phyloP scores from a whole-genome alignment of 2,329 filamentous ascomycete species.

The Diaporthe vaccinii region DNA sequence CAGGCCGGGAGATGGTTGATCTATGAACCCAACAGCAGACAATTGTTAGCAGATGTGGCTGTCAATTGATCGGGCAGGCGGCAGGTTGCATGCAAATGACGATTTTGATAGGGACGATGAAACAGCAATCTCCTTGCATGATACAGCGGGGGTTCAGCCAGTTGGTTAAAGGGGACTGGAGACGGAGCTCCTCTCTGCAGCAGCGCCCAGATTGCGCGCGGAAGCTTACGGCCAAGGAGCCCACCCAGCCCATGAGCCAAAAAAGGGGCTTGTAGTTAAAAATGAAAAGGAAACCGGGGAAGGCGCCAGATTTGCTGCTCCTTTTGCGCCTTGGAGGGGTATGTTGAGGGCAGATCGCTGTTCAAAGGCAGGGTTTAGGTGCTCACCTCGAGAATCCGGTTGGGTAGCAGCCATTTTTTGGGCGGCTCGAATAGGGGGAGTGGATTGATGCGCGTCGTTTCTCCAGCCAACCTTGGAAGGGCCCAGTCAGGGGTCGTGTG shows the following conservation, averaged over 20 bases:
- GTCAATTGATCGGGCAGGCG: constrained; percentile 43
- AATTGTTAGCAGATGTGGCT: constrained; percentile 41
- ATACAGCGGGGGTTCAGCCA: constrained; percentile 55
- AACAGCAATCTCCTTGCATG: constrained; percentile 62
- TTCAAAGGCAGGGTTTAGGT: constrained; percentile 30
- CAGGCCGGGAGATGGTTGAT: constrained; percentile 66
- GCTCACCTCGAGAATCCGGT: constrained; percentile 39
- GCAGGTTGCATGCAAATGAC: constrained; percentile 58
- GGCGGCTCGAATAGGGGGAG: constrained; percentile 31
- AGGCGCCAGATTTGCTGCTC: constrained; percentile 28
- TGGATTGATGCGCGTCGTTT: constrained; percentile 38
- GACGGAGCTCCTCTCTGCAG: constrained; percentile 32
- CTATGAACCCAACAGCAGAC: constrained; percentile 51
- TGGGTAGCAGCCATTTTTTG: constrained; percentile 40
- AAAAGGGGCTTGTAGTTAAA: constrained; percentile 25
- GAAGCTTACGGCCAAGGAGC: constrained; percentile 28
- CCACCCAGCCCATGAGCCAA: constrained; percentile 26
- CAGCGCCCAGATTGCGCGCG: constrained; percentile 21
- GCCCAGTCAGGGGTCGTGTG: constrained; percentile 36
- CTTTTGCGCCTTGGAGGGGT: constrained; percentile 11
- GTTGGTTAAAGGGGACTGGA: constrained; percentile 54
- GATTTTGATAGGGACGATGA: constrained; percentile 59
- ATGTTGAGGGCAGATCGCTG: constrained; percentile 33
- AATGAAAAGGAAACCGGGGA: constrained; percentile 18
- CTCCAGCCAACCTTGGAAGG: constrained; percentile 23